Evolutionary conservation across 352 stramenopile species (phyloP).

Genomic region (Phytopythium boreale): DNA sequence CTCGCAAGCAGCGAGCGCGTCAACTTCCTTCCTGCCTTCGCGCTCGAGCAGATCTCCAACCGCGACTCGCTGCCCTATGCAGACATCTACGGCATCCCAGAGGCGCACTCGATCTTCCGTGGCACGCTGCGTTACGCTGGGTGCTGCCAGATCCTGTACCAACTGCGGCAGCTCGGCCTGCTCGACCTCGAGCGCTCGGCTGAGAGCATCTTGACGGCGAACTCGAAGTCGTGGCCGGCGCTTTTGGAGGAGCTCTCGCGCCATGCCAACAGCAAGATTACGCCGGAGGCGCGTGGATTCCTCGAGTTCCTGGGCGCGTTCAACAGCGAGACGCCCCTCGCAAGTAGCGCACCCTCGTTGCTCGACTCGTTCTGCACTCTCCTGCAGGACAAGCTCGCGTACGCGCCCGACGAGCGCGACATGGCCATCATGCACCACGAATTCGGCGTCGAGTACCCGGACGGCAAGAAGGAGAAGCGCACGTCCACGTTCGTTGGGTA

Average conservation of each 20-base stretch:
- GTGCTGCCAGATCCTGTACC: slow-evolving; percentile 90
- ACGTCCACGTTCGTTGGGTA: slow-evolving; percentile 92
- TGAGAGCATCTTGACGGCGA: not conserved
- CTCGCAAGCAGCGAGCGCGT: slow-evolving; percentile 80
- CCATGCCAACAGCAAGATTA: slow-evolving; percentile 29
- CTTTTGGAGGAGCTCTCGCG: slow-evolving; percentile 59
- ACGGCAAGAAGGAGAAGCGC: slow-evolving; percentile 84
- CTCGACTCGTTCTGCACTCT: slow-evolving; percentile 86
- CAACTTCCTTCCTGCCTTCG: slow-evolving; percentile 89
- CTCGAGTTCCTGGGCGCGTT: slow-evolving; percentile 77
- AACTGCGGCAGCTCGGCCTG: slow-evolving; percentile 88
- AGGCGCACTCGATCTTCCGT: slow-evolving; percentile 90
- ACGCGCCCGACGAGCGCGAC: slow-evolving; percentile 90
- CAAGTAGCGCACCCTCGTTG: slow-evolving; percentile 40
- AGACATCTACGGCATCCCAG: slow-evolving; percentile 93
- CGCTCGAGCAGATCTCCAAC: slow-evolving; percentile 95
- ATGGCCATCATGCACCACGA: slow-evolving; percentile 95
- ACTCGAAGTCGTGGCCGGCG: slow-evolving; percentile 59
- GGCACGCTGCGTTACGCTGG: slow-evolving; percentile 94
- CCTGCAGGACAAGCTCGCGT: slow-evolving; percentile 89
- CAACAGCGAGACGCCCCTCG: slow-evolving; percentile 48
- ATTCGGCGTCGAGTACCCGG: slow-evolving; percentile 76
- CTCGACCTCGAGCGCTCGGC: slow-evolving; percentile 64
- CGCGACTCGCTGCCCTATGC: slow-evolving; percentile 92
- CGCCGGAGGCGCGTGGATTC: slow-evolving; percentile 61